Conservation (phyloP, 257 asterid genomes). For the Fraxinus pennsylvanica region DNA sequence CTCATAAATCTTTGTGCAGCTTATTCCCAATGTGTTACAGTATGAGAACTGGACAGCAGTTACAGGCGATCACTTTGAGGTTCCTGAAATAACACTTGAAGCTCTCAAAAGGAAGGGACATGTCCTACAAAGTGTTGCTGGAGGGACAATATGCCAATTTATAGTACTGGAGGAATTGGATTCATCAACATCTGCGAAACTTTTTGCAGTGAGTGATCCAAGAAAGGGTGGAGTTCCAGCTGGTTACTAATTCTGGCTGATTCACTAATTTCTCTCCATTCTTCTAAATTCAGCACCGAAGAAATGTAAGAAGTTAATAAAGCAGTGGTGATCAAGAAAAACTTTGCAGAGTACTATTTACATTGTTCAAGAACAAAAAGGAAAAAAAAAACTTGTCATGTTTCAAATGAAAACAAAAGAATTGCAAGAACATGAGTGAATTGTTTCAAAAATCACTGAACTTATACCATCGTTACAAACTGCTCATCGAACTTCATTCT, state of each 20-base stretch:
- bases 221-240: conserved; percentile 79
- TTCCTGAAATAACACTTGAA: conserved; percentile 36
- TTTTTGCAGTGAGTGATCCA: conserved; percentile 64
- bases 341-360: too few species aligned
- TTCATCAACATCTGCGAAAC: conserved; percentile 28
- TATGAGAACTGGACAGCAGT: conserved; percentile 75
- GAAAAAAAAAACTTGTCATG: too few species aligned
- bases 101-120: conserved; percentile 53
- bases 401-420: too few species aligned
- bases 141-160: conserved; percentile 64
- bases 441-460: too few species aligned
- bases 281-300: neutral
- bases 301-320: neutral
- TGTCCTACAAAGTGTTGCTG: conserved; percentile 42
- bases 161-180: conserved; percentile 46
- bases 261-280: neutral
- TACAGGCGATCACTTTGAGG: conserved; percentile 59
- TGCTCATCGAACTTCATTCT: too few species aligned
- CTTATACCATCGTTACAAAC: too few species aligned
- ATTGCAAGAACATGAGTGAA: too few species aligned
- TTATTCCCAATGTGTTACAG: conserved; percentile 50
- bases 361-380: too few species aligned
- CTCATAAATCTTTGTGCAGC: conserved; percentile 37
- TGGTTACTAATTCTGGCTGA: conserved; percentile 36
- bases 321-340: neutral